Evolutionary conservation across 306 rosid species (phyloP).

Genomic region (Lathyrus aphaca): DNA sequence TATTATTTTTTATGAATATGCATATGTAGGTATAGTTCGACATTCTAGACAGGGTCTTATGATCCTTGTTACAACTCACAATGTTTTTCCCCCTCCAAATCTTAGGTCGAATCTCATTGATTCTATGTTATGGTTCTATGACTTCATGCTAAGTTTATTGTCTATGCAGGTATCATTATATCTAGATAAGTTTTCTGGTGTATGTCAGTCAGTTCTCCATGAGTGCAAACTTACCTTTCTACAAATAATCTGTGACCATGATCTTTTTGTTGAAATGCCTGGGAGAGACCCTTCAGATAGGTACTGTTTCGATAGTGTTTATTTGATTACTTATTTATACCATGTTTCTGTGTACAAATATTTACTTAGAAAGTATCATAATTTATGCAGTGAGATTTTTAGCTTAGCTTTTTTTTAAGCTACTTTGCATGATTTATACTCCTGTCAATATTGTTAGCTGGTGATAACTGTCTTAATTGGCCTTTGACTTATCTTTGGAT

Average conservation of each 20-base stretch:
- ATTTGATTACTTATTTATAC: background rate
- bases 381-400: slow-evolving; percentile 3
- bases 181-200: slow-evolving; percentile 95
- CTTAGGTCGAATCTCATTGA: background rate
- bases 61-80: slow-evolving; percentile 3
- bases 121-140: slow-evolving; percentile 4
- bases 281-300: slow-evolving; percentile 99
- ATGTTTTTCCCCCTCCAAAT: background rate
- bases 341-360: slow-evolving; percentile 14
- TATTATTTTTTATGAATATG: background rate
- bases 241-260: slow-evolving; percentile 93
- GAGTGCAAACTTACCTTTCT: slow-evolving; percentile 95
- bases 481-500: slow-evolving; percentile 19
- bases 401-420: background rate
- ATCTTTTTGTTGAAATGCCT: slow-evolving; percentile 99
- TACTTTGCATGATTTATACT: background rate
- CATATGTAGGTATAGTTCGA: background rate
- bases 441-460: slow-evolving; percentile 13
- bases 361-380: slow-evolving; percentile 13
- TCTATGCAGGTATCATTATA: slow-evolving; percentile 86
- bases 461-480: slow-evolving; percentile 28
- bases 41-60: background rate
- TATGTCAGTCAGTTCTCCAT: slow-evolving; percentile 90
- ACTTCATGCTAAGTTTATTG: slow-evolving; percentile 26
- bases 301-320: slow-evolving; percentile 45